Evolutionary conservation across 208 protist genomes (phyloP).

Genomic region (Polymyxa betae): DNA sequence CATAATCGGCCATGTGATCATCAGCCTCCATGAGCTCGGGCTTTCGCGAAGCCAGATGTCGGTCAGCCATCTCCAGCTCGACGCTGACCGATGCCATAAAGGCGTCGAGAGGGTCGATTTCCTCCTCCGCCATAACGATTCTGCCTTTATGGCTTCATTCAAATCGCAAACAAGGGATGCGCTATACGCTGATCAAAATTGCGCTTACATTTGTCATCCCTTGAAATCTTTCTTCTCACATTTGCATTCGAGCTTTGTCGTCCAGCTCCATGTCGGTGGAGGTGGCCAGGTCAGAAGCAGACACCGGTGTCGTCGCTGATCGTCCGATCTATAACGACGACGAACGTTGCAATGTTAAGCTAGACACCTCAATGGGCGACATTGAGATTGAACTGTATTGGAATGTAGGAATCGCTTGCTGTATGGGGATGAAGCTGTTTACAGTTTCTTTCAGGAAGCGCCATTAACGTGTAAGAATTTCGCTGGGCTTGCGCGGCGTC

Average conservation of each 20-base stretch:
- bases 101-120: conserved; percentile 76
- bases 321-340: too few species aligned
- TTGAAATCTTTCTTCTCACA: too few species aligned
- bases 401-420: background rate
- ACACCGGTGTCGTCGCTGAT: too few species aligned
- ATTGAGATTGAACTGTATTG: conserved; percentile 31
- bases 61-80: conserved; percentile 31
- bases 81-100: conserved; percentile 73
- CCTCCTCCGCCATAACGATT: conserved; percentile 55
- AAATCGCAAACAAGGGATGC: too few species aligned
- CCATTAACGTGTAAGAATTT: conserved; percentile 56
- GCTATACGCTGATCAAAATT: too few species aligned
- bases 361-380: conserved; percentile 38
- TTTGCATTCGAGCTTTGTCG: too few species aligned
- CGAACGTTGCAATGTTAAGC: background rate
- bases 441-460: background rate
- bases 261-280: too few species aligned
- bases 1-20: conserved; percentile 20
- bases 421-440: background rate
- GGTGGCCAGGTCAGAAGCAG: too few species aligned
- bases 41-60: background rate
- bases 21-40: background rate
- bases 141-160: too few species aligned
- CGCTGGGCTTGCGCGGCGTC: conserved; percentile 21
- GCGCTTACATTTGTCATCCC: too few species aligned